Conservation (phyloP, 331 rosid species). For the Pyracantha coccinea region DNA sequence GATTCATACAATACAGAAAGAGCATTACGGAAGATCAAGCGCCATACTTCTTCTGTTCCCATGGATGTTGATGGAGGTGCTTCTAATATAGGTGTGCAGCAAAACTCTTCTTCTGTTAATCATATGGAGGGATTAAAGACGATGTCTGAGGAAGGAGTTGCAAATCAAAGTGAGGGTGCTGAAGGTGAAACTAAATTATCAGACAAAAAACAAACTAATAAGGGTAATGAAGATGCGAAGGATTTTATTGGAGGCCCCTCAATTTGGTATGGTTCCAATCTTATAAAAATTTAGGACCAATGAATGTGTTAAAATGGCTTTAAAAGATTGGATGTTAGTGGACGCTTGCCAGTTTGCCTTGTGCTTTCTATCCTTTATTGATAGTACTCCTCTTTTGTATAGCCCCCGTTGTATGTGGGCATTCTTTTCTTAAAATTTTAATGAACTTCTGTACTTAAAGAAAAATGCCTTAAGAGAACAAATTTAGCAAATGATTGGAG, state of each 20-base stretch:
- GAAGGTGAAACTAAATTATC: conserved; percentile 36
- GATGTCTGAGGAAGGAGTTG: conserved; percentile 19
- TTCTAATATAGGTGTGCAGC: conserved; percentile 17
- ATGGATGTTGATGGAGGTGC: conserved; percentile 40
- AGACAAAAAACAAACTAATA: conserved; percentile 28
- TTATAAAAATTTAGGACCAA: conserved; percentile 1
- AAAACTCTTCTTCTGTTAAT: conserved; percentile 23
- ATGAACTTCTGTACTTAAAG: neutral
- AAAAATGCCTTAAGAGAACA: neutral
- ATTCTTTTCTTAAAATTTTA: no score
- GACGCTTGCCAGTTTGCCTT: neutral
- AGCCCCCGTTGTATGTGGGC: neutral
- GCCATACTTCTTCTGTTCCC: conserved; percentile 41
- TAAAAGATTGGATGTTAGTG: neutral
- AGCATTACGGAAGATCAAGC: conserved; percentile 68
- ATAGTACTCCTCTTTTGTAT: neutral
- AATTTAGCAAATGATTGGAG: neutral
- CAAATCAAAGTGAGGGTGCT: conserved; percentile 14
- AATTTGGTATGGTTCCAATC: conserved; percentile 50
- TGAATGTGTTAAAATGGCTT: neutral
- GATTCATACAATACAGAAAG: conserved; percentile 56
- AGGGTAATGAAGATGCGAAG: conserved; percentile 32
- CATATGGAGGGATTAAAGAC: conserved; percentile 29
- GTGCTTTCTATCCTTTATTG: neutral
- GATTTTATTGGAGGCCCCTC: conserved; percentile 68